Evolutionary conservation across 2,329 filamentous ascomycete genomes (phyloP).

Genomic region (Cladophialophora carrionii): DNA sequence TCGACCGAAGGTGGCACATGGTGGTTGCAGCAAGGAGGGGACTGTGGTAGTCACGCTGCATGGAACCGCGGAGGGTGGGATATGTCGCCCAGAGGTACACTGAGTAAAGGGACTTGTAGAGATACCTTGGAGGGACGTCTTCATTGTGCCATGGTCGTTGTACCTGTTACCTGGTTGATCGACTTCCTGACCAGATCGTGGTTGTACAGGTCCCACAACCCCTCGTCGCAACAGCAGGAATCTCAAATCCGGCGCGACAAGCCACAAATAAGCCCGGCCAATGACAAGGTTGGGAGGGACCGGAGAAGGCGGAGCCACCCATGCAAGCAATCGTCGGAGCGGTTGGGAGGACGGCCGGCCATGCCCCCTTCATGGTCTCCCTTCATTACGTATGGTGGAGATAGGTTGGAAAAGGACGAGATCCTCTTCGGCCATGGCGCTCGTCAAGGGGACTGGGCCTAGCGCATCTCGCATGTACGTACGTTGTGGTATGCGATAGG

Average conservation of each 20-base stretch:
- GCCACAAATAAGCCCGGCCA: not conserved
- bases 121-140: slow-evolving; percentile 13
- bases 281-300: not conserved
- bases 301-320: not conserved
- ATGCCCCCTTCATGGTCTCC: not conserved
- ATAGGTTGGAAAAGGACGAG: not conserved
- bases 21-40: not conserved
- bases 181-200: not conserved
- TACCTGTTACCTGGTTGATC: slow-evolving; percentile 20
- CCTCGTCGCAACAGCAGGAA: not conserved
- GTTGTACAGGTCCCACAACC: not conserved
- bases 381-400: not conserved
- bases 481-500: not conserved
- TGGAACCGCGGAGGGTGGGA: slow-evolving; percentile 1
- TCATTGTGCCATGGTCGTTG: not conserved
- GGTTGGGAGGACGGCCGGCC: not conserved
- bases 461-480: not conserved
- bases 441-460: not conserved
- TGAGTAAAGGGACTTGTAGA: slow-evolving; percentile 14
- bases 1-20: not conserved
- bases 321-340: not conserved
- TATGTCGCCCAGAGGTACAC: slow-evolving; percentile 4
- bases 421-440: not conserved
- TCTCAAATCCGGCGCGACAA: not conserved
- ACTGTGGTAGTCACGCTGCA: not conserved